Evolutionary conservation across 306 rosid genomes (phyloP), one percentile per base, ranked within the genome.

Genomic region (Quercus parvula): DNA sequence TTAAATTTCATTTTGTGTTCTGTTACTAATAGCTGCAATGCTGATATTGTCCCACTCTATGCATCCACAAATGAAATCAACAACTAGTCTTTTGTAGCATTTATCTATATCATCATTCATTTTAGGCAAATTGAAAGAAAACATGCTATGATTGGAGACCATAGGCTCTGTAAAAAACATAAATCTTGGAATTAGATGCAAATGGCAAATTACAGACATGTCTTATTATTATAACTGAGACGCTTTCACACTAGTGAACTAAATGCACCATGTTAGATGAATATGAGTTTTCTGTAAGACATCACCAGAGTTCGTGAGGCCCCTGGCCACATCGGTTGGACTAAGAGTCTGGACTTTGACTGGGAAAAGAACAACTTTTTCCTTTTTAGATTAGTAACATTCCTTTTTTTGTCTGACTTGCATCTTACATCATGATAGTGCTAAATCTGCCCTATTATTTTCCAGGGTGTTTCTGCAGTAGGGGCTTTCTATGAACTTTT

Each of bases 381-480:
- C 6, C 11, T 30, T 5, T 9, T 2, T 67, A 17, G 41, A 19
- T 68, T 10, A 22, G 10, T 19, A 4, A 59, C 14, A 33, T 71
- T 15, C 18, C 27, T 27, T 20, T 5, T 68, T 41, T 38, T 56
- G 6, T 58, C 54, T 61, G 35, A 71, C 58, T 77, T 75, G 28
- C 69, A 35, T 67, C 70, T 56, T 30, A 58, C 77, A 17, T 49
- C 77, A 38, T 5, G 24, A 22, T 49, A 33, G 14, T 49, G 33
- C 57, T 46, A 35, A 28, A 49, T 41, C 38, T 33, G 72, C 41
- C 55, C 73, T 33, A 8, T 74, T 79, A 22, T 78, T 77, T 55
- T 86, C 18, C 75, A 94, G 97, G 98, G 98, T 31, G 97, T 94
- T 15, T 94, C 98, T 69, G 98, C 97, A 27, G 97, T 94, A 75